A percentile compares a stretch with the other conserved stretches of the same genome.
Evolutionary conservation across 345 rosid species (phyloP).

Genomic region (Abelmoschus esculentus): DNA sequence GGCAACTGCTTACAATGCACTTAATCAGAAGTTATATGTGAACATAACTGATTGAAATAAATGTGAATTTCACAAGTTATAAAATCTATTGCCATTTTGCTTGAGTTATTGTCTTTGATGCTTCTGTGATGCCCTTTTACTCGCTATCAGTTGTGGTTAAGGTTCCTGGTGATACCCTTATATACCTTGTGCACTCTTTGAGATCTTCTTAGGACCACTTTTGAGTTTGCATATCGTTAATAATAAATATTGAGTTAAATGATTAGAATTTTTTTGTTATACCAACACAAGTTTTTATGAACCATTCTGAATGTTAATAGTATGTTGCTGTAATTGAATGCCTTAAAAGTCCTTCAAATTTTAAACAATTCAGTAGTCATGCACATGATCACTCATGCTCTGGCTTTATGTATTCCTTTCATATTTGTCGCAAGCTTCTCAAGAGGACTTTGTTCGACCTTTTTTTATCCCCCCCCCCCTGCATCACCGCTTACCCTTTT

Average conservation of each 20-base stretch:
- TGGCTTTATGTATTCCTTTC: neutral
- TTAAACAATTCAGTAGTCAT: neutral
- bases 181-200: neutral
- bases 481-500: neutral
- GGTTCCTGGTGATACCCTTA: neutral
- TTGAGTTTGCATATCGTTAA: neutral
- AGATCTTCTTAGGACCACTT: neutral
- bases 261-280: neutral
- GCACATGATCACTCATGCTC: neutral
- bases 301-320: slow-evolving; percentile 1
- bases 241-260: neutral
- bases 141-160: neutral
- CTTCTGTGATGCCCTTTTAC: neutral
- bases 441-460: neutral
- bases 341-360: neutral
- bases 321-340: neutral
- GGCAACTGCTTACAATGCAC: neutral
- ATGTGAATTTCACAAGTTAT: neutral
- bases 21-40: neutral
- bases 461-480: neutral
- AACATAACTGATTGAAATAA: neutral
- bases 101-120: neutral
- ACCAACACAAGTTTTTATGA: neutral
- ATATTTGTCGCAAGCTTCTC: neutral
- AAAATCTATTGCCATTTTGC: neutral